Conservation (phyloP, 2,329 filamentous ascomycete species). For the Aureobasidium leucospermi region DNA sequence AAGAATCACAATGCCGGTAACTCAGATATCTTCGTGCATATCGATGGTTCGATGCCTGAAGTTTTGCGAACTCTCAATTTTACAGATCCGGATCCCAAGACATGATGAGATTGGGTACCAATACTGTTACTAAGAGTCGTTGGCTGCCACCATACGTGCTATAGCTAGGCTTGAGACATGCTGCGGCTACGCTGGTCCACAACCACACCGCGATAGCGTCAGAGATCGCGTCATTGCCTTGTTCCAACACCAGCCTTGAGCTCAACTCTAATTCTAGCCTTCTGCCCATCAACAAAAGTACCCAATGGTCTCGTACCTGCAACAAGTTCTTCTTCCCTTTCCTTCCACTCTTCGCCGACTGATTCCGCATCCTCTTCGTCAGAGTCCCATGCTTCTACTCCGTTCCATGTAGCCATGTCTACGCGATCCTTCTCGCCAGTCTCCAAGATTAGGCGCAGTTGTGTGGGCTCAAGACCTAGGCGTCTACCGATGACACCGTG, state of each 20-base stretch:
- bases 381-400: conserved; percentile 32
- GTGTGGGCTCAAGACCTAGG: conserved; percentile 59
- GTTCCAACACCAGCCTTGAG: conserved; percentile 18
- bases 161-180: too few species aligned
- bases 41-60: too few species aligned
- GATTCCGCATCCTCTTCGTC: conserved; percentile 33
- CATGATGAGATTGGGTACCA: too few species aligned
- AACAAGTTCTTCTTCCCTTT: conserved; percentile 70
- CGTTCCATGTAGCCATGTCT: conserved; percentile 46
- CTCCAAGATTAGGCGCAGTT: conserved; percentile 69
- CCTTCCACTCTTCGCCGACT: conserved; percentile 51
- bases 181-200: too few species aligned
- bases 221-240: too few species aligned
- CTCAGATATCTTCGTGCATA: too few species aligned
- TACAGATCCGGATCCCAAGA: too few species aligned
- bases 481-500: conserved; percentile 68
- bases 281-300: conserved; percentile 69
- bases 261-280: conserved; percentile 67
- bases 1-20: too few species aligned
- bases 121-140: too few species aligned
- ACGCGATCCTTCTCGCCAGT: conserved; percentile 86
- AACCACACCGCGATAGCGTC: too few species aligned
- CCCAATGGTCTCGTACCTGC: conserved; percentile 76
- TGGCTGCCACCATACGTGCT: too few species aligned
- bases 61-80: too few species aligned